Evolutionary conservation across 2,329 filamentous ascomycete species (phyloP).

Genomic region (Ascosphaera acerosa): DNA sequence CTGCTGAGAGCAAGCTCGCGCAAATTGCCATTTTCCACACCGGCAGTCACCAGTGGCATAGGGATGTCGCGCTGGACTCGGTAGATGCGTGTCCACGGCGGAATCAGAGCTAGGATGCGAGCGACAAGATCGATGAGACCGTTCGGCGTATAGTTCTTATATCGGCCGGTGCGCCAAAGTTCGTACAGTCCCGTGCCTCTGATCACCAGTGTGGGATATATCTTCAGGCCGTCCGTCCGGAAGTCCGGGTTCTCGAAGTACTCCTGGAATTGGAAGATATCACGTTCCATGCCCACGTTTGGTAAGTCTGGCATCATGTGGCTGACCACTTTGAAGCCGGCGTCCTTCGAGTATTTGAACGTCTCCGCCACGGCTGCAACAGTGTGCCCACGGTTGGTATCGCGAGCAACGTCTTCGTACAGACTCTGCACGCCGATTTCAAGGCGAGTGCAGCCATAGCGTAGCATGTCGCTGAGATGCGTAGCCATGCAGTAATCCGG

Average conservation of each 20-base stretch:
- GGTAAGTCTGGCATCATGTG: conserved; percentile 99
- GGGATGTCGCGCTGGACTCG: conserved; percentile 95
- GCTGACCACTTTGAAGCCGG: conserved; percentile 94
- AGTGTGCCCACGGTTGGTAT: conserved; percentile 91
- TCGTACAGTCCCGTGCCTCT: conserved; percentile 91
- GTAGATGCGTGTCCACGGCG: conserved; percentile 96
- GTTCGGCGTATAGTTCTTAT: conserved; percentile 98
- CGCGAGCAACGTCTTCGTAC: conserved; percentile 94
- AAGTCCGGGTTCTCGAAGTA: conserved; percentile 96
- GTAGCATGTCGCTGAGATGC: conserved; percentile 86
- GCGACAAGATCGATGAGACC: conserved; percentile 87
- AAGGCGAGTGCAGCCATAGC: conserved; percentile 88
- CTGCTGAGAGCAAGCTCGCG: conserved; percentile 80
- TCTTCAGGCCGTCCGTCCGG: conserved; percentile 88
- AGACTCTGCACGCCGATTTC: conserved; percentile 91
- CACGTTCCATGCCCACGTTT: conserved; percentile 95
- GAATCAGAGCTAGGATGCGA: conserved; percentile 79
- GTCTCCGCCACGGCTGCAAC: conserved; percentile 90
- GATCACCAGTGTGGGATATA: conserved; percentile 93
- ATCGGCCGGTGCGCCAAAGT: conserved; percentile 85
- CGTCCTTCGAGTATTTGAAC: conserved; percentile 90
- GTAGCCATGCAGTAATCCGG: conserved; percentile 92
- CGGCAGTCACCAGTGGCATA: conserved; percentile 98
- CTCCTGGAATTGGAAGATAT: conserved; percentile 87
- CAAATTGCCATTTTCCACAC: conserved; percentile 92